Evolutionary conservation across 2,329 filamentous ascomycete species (phyloP).

Genomic region (Alternaria sp.): DNA sequence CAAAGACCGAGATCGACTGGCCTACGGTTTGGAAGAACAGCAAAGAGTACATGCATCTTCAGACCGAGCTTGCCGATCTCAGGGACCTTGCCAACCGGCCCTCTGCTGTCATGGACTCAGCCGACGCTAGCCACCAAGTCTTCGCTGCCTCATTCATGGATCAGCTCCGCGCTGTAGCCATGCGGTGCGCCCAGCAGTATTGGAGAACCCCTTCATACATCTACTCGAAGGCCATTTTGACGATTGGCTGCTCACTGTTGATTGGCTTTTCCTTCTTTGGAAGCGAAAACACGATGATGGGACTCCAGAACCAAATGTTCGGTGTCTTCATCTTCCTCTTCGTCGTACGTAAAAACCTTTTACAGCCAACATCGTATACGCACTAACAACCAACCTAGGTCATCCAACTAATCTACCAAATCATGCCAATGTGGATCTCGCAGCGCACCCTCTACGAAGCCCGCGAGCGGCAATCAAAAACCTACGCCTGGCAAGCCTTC

Average conservation of each 20-base stretch:
- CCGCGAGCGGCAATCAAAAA: constrained; percentile 67
- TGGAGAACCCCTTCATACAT: constrained; percentile 56
- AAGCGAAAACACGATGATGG: constrained; percentile 46
- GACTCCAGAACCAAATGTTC: constrained; percentile 55
- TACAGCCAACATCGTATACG: neutral
- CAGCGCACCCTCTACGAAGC: constrained; percentile 65
- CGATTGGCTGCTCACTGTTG: constrained; percentile 37
- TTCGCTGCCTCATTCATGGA: constrained; percentile 52
- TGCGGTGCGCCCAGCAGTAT: constrained; percentile 55
- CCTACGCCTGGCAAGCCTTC: constrained; percentile 77
- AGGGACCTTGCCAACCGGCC: constrained; percentile 43
- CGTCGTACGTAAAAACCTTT: constrained; percentile 29
- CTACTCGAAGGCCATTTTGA: constrained; percentile 40
- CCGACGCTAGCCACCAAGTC: constrained; percentile 54
- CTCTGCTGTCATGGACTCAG: constrained; percentile 37
- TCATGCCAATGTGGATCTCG: constrained; percentile 64
- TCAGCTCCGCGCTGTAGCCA: constrained; percentile 45
- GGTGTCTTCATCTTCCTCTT: constrained; percentile 59
- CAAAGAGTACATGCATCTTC: constrained; percentile 30
- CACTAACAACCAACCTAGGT: neutral
- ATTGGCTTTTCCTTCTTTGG: constrained; percentile 53
- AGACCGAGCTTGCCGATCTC: constrained; percentile 49
- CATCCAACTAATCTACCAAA: constrained; percentile 51
- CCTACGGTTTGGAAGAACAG: constrained; percentile 48
- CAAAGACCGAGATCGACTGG: constrained; percentile 47